Conservation (phyloP, 495 filamentous ascomycete genomes). For the Lasiosphaeriaceae sp. region DNA sequence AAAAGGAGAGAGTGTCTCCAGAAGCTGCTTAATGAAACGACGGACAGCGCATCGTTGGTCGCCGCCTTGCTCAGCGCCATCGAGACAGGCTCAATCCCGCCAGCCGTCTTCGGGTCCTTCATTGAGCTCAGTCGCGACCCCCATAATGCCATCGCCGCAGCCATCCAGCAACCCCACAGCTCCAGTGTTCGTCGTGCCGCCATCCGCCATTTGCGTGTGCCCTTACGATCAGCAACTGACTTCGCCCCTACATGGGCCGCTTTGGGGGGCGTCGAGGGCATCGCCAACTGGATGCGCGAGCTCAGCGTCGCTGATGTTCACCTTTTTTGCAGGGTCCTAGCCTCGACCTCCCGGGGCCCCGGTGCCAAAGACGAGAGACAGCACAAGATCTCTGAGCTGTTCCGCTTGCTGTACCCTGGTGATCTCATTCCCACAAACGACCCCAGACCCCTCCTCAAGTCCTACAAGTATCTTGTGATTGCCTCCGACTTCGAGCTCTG, state of each 20-base stretch:
- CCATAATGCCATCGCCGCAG: slow-evolving; percentile 4
- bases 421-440: slow-evolving; percentile 2
- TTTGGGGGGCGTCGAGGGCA: slow-evolving; percentile 14
- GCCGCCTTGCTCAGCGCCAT: slow-evolving; percentile 2
- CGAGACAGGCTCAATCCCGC: slow-evolving; percentile 11
- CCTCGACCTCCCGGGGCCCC: background rate
- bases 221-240: background rate
- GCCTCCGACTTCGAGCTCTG: slow-evolving; percentile 12
- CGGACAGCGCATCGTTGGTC: background rate
- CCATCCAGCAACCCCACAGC: slow-evolving; percentile 16
- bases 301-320: slow-evolving; percentile 21
- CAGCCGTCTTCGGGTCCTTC: slow-evolving; percentile 13
- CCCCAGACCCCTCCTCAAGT: slow-evolving; percentile 10
- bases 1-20: too few relatives aligned
- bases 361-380: slow-evolving; percentile 3
- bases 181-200: slow-evolving; percentile 9
- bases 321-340: slow-evolving; percentile 17
- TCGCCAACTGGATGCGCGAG: slow-evolving; percentile 18
- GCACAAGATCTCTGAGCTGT: slow-evolving; percentile 11
- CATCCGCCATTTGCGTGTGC: slow-evolving; percentile 11
- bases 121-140: slow-evolving; percentile 9
- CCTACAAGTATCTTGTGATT: slow-evolving; percentile 18
- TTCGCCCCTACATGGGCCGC: slow-evolving; percentile 15
- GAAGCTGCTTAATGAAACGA: background rate
- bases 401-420: slow-evolving; percentile 1